A percentile compares a stretch with the other conserved stretches of the same genome.
These are phyloP conservation scores for Candida easanensis DNA, from an alignment of 805 yeast species.

Conservation along the genomic window DNA sequence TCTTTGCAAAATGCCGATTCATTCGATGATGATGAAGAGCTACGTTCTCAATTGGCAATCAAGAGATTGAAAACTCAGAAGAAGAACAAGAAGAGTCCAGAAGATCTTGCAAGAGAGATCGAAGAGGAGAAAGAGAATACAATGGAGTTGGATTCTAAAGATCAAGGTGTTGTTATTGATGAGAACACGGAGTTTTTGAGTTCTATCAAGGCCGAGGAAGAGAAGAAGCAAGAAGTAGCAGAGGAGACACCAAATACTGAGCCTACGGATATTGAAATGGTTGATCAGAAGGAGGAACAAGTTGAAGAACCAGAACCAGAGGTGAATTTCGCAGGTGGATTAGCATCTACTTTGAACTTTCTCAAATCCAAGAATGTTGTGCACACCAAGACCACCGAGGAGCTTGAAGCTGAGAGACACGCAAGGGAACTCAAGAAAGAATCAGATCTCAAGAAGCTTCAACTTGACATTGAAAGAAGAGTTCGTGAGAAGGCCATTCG, in stretches of 20 bases:
- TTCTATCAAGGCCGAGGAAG: slow-evolving; percentile 17
- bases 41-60: slow-evolving; percentile 26
- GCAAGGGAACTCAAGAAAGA: slow-evolving; percentile 14
- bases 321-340: slow-evolving; percentile 21
- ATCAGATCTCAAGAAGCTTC: slow-evolving; percentile 15
- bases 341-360: slow-evolving; percentile 23
- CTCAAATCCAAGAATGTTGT: slow-evolving; percentile 22
- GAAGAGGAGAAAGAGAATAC: slow-evolving; percentile 15
- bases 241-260: not conserved
- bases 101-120: slow-evolving; percentile 23
- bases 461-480: slow-evolving; percentile 17
- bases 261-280: not conserved
- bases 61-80: slow-evolving; percentile 17
- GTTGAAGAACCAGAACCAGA: slow-evolving; percentile 3
- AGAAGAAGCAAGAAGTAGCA: not conserved
- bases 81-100: slow-evolving; percentile 21
- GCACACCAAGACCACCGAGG: slow-evolving; percentile 4
- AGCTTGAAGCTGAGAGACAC: slow-evolving; percentile 11
- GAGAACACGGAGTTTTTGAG: slow-evolving; percentile 37
- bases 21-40: slow-evolving; percentile 23
- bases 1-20: slow-evolving; percentile 26
- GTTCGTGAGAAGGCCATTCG: slow-evolving; percentile 14
- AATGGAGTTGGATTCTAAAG: slow-evolving; percentile 16
- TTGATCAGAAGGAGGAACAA: not conserved
- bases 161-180: slow-evolving; percentile 28